Conservation (phyloP, 179 eudicot species). For the Kewa caespitosa region DNA sequence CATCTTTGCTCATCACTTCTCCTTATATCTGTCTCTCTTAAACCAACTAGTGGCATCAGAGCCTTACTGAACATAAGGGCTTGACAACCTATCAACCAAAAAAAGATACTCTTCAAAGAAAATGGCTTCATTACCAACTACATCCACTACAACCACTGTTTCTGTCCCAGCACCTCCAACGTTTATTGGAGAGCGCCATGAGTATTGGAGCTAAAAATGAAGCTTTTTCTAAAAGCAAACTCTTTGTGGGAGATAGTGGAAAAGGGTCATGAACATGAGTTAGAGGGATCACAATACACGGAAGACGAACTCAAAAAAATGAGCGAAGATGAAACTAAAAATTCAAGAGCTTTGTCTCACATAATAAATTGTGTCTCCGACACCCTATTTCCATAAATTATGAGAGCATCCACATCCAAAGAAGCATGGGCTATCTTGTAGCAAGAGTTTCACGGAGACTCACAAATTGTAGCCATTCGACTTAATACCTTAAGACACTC, state of each 20-base stretch:
- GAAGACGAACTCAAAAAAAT: not conserved
- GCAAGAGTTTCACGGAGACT: slow-evolving; percentile 8
- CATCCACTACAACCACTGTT: too few species aligned
- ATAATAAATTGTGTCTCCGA: not conserved
- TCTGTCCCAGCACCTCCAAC: too few species aligned
- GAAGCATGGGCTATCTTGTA: slow-evolving; percentile 21
- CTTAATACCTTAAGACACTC: slow-evolving; percentile 11
- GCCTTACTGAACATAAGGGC: too few species aligned
- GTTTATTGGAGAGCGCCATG: too few species aligned
- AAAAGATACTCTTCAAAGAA: too few species aligned
- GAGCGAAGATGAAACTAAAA: slow-evolving; percentile 1
- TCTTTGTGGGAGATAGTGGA: slow-evolving; percentile 2
- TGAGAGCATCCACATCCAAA: slow-evolving; percentile 11
- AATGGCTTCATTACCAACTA: too few species aligned
- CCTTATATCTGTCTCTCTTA: too few species aligned
- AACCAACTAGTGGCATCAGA: too few species aligned
- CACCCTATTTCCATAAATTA: slow-evolving; percentile 10
- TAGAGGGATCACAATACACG: not conserved
- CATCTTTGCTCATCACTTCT: too few species aligned
- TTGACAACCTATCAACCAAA: too few species aligned
- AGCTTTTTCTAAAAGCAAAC: slow-evolving; percentile 10
- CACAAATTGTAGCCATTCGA: not conserved
- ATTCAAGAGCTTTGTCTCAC: not conserved
- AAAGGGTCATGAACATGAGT: not conserved
- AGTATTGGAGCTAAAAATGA: slow-evolving; percentile 11